These are phyloP conservation scores for Lactifluus piperatus DNA, from an alignment of 768 basidiomycete genomes.

Conservation along the genomic window DNA sequence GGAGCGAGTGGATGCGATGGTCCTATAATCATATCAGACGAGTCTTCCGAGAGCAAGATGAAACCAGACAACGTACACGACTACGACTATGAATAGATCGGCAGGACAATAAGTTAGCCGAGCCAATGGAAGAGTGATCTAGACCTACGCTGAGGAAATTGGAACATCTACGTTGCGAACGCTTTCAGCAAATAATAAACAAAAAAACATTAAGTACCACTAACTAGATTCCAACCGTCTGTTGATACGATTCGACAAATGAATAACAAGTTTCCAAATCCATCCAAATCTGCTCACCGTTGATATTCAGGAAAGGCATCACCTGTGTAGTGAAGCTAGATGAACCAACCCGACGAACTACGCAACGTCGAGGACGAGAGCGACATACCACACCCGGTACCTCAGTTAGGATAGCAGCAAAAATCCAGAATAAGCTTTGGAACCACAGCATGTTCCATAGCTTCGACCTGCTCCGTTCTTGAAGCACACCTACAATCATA, in stretches of 20 bases:
- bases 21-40: neutral
- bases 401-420: too few species aligned
- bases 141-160: conserved; percentile 15
- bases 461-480: too few species aligned
- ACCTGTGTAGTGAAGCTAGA: neutral
- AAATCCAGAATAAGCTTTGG: too few species aligned
- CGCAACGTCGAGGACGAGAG: too few species aligned
- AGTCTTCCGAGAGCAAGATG: too few species aligned
- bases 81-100: neutral
- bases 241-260: too few species aligned
- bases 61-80: conserved; percentile 5
- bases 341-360: too few species aligned
- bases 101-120: neutral
- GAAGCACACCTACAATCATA: too few species aligned
- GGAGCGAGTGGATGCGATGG: conserved; percentile 11
- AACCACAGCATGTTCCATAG: too few species aligned
- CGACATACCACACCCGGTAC: too few species aligned
- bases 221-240: conserved; percentile 17
- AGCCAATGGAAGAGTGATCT: neutral
- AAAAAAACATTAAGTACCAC: neutral
- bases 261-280: neutral
- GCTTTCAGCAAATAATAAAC: neutral
- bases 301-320: too few species aligned
- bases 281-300: too few species aligned
- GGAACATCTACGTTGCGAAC: conserved; percentile 10